Evolutionary conservation across 345 rosid genomes (phyloP).

Genomic region (Dovyalis caffra): DNA sequence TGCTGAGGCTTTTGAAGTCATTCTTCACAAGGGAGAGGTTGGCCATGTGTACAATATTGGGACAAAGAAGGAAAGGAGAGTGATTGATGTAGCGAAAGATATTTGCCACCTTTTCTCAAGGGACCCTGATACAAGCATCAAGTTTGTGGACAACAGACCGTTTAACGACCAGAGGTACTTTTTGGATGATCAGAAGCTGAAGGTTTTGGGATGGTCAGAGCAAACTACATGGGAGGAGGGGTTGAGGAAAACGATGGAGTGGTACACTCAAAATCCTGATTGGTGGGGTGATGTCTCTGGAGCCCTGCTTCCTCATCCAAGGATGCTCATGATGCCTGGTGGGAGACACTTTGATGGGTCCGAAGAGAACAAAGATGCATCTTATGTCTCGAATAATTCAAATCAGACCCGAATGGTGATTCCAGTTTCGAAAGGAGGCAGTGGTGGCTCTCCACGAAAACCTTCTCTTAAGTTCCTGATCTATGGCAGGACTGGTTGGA

Average conservation of each 20-base stretch:
- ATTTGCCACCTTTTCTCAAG: slow-evolving; percentile 65
- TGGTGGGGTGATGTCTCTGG: slow-evolving; percentile 98
- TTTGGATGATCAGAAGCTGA: slow-evolving; percentile 87
- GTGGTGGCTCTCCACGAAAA: slow-evolving; percentile 32
- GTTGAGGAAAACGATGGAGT: slow-evolving; percentile 66
- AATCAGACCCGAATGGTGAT: slow-evolving; percentile 61
- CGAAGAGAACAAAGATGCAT: slow-evolving; percentile 33
- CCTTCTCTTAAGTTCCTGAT: slow-evolving; percentile 60
- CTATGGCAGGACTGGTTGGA: slow-evolving; percentile 80
- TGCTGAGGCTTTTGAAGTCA: slow-evolving; percentile 85
- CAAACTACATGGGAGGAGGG: slow-evolving; percentile 84
- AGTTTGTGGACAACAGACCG: slow-evolving; percentile 81
- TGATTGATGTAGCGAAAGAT: slow-evolving; percentile 80
- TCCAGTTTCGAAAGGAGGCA: slow-evolving; percentile 45
- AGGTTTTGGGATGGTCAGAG: slow-evolving; percentile 77
- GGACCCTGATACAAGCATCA: slow-evolving; percentile 61
- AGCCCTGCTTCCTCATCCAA: slow-evolving; percentile 86
- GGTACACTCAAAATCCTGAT: slow-evolving; percentile 82
- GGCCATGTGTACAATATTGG: slow-evolving; percentile 87
- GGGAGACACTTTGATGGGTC: slow-evolving; percentile 48
- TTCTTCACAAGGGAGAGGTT: slow-evolving; percentile 90
- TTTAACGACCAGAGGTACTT: slow-evolving; percentile 94
- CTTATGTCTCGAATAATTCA: slow-evolving; percentile 29
- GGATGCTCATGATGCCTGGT: slow-evolving; percentile 69
- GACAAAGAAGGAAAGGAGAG: slow-evolving; percentile 86